phyloP scores from a whole-genome alignment of 2,329 filamentous ascomycete genomes.

The Pseudogymnoascus sp. region DNA sequence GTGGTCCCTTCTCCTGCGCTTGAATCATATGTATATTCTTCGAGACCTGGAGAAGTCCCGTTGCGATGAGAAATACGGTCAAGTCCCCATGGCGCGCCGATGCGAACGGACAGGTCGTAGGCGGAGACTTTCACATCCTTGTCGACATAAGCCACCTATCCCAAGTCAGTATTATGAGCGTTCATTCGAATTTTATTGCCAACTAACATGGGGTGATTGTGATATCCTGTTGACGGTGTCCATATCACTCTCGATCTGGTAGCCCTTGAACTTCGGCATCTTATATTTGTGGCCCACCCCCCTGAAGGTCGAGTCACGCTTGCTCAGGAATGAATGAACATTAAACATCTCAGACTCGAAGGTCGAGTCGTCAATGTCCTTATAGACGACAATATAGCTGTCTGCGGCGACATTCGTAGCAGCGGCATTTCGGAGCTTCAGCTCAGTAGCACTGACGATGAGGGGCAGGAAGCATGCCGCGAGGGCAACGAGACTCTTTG shows the following conservation, averaged over 20 bases:
- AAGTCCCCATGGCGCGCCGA: slow-evolving; percentile 41
- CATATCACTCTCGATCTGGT: slow-evolving; percentile 25
- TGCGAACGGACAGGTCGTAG: slow-evolving; percentile 43
- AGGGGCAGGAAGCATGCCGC: slow-evolving; percentile 25
- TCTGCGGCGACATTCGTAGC: slow-evolving; percentile 46
- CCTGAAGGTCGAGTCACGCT: slow-evolving; percentile 43
- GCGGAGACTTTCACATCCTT: slow-evolving; percentile 45
- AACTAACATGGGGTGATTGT: slow-evolving; percentile 25
- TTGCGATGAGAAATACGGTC: slow-evolving; percentile 28
- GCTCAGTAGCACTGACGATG: slow-evolving; percentile 23
- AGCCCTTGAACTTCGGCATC: slow-evolving; percentile 25
- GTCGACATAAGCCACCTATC: slow-evolving; percentile 48
- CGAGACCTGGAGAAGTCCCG: slow-evolving; percentile 16
- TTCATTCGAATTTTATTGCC: not conserved
- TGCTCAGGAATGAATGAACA: slow-evolving; percentile 45
- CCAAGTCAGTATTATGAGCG: not conserved
- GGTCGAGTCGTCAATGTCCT: slow-evolving; percentile 38
- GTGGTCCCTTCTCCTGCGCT: slow-evolving; percentile 24
- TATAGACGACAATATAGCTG: slow-evolving; percentile 60
- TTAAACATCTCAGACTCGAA: slow-evolving; percentile 46
- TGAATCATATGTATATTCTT: slow-evolving; percentile 29
- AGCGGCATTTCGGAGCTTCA: slow-evolving; percentile 40
- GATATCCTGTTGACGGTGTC: slow-evolving; percentile 27
- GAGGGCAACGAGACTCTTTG: slow-evolving; percentile 18
- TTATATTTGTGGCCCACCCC: slow-evolving; percentile 26